Evolutionary conservation across 2,329 filamentous ascomycete species (phyloP), one percentile per base, ranked within the genome.

Genomic region (Hymenoscyphus fructigenus): DNA sequence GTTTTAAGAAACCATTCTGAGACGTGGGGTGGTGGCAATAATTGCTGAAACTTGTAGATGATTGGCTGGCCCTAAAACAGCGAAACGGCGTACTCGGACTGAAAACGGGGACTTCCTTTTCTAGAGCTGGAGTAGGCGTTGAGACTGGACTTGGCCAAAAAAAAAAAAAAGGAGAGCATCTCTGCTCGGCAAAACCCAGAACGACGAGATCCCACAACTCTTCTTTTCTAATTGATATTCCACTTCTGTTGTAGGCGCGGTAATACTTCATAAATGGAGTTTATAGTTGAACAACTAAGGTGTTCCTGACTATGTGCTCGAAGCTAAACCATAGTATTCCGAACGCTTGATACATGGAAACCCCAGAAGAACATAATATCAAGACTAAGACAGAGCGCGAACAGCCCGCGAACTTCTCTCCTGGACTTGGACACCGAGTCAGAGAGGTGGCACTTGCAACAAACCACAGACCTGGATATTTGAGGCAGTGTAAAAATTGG

Each of bases 1-100:
- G 61, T 63, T 63, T 59, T 56, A 58, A 32, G 56, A 58, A 32
- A 26, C 32, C 38, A 23, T 58, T 9, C 53, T 63, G 61, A 63
- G 61, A 63, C 61, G 55, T 44, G 61, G 56, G 15, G 47, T 7
- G 26, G 23, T 29, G 36, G 14, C 29, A 59, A 38, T 4, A 38
- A 59, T 41, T 23, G n/a, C 9, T 23, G 23, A 59, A 44, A 59
- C 57, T 4, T 26, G n/a, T 3, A 26, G 17, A 41, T 44, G 57
- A 59, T 59, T 59, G 32, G 57, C 26, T 38, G 34, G 20, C n/a
- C 44, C 44, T 12, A 50, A 50, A 50, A 10, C 10, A 50, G 26
- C 44, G 44, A 50, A 50, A 50, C 44, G n/a, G n/a, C 9, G 34
- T 14, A 15, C 34, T 36, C 34, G 34, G 34, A 36, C n/a, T 23